Evolutionary conservation across 2,329 filamentous ascomycete genomes (phyloP), one percentile per base, ranked within the genome.

Genomic region (Ophiostoma ips): DNA sequence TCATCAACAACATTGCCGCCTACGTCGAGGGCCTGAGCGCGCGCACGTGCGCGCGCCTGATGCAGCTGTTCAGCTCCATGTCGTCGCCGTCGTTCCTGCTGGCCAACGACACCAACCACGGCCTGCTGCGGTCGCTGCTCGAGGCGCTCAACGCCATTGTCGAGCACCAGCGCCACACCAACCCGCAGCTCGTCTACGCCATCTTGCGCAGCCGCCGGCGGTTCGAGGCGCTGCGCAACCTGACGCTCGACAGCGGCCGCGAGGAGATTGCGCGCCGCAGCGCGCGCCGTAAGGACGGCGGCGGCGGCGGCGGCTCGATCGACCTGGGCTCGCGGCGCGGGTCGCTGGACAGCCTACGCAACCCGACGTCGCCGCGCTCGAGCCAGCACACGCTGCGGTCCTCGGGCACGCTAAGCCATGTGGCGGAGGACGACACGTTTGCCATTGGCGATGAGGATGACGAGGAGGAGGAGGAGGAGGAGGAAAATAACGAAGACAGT

Each of bases 401-500:
- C 44, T 69, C 71, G 18, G 70, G 78, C 5, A 70, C 71, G 1
- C 64, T 87, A 31, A 83, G 86, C 30, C 83, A 86, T 30, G 84
- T 87, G 2, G 82, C 84, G 0, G 84, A 94, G 60, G 83, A 87
- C 52, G 76, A 72, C 30, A 81, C 87, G 0, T 96, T 96, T 64
- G 81, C 88, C 2, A 92, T 96, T 58, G 90, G 90, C 19, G 87
- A 88, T 50, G 84, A 85, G n/a, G 83, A 85, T 13, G 84, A 86
- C 34, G 90, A 89, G n/a, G 87, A 89, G n/a, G 83, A 85, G 50
- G 90, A 88, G 50, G 84, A 85, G 15, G 83, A 85, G 13, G 84
- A 86, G 34, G 90, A 89, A n/a, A 87, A 89, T n/a, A 83, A 86
- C 34, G 90, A 89, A n/a, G 87, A 89, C n/a, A 83, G 85, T 50